Evolutionary conservation across 108 stramenopile genomes (phyloP).

Genomic region (Discostella stelligeroides): DNA sequence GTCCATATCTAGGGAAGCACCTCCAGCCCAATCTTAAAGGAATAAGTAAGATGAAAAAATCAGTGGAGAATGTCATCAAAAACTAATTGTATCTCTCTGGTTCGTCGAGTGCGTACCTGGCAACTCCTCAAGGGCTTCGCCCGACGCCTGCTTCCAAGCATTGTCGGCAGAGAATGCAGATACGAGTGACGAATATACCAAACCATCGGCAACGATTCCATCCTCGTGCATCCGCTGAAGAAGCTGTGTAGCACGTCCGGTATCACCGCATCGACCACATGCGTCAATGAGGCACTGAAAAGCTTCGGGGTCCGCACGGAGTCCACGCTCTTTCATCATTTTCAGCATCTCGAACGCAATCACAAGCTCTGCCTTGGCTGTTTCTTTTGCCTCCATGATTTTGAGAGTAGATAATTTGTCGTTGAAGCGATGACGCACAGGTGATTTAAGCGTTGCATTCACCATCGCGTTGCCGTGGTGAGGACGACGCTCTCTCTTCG

Average conservation of each 20-base stretch:
- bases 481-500: constrained; percentile 7
- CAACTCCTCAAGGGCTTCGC: constrained; percentile 63
- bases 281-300: constrained; percentile 86
- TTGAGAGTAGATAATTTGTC: constrained; percentile 70
- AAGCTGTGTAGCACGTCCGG: constrained; percentile 76
- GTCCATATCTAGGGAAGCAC: constrained; percentile 84
- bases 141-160: constrained; percentile 71
- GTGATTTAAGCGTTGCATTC: constrained; percentile 15
- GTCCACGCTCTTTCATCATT: constrained; percentile 82
- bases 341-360: constrained; percentile 84
- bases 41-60: not conserved
- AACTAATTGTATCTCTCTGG: no score
- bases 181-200: constrained; percentile 85
- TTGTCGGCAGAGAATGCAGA: constrained; percentile 80
- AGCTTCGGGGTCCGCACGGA: constrained; percentile 79
- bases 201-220: constrained; percentile 86
- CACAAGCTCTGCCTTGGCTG: constrained; percentile 71
- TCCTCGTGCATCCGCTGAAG: constrained; percentile 84
- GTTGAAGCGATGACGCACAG: constrained; percentile 62
- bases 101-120: constrained; percentile 52
- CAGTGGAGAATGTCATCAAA: not conserved
- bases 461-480: not conserved
- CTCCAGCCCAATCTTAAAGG: constrained; percentile 78
- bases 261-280: constrained; percentile 85
- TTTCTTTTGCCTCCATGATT: constrained; percentile 84